These are phyloP conservation scores for Aschersonia sp. DNA, from an alignment of 2,329 filamentous ascomycete genomes.

Conservation along the genomic window DNA sequence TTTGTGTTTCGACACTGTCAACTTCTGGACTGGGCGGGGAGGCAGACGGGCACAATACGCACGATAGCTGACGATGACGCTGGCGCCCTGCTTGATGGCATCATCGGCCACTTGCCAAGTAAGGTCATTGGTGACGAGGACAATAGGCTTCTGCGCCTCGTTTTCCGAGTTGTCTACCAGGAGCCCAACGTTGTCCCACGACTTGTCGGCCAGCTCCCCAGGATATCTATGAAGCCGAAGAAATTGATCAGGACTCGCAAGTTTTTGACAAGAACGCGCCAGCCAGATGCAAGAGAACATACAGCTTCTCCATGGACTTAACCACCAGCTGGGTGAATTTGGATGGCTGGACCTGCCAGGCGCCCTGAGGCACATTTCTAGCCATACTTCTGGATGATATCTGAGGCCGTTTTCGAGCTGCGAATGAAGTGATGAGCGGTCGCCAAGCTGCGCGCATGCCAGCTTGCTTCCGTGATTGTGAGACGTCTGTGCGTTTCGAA, in stretches of 20 bases:
- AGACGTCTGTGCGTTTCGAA: no score
- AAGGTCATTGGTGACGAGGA: constrained; percentile 68
- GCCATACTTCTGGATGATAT: no score
- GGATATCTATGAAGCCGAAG: constrained; percentile 53
- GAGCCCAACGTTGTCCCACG: constrained; percentile 95
- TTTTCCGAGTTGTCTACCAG: constrained; percentile 35
- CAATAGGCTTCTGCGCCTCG: constrained; percentile 16
- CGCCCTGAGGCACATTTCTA: constrained; percentile 15
- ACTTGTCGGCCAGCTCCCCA: constrained; percentile 72
- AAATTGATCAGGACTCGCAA: neutral
- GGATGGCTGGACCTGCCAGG: constrained; percentile 23
- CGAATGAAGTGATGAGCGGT: no score
- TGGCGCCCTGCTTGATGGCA: constrained; percentile 62
- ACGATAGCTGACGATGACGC: constrained; percentile 85
- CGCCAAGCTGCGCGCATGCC: no score
- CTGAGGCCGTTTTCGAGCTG: no score
- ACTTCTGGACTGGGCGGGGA: neutral
- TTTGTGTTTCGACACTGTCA: neutral
- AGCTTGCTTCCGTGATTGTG: no score
- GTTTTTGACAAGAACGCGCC: neutral
- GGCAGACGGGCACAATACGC: constrained; percentile 4
- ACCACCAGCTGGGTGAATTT: constrained; percentile 49
- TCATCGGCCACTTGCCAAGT: constrained; percentile 82
- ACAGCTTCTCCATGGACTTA: constrained; percentile 67
- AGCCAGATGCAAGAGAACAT: constrained; percentile 18